These are phyloP conservation scores for Trichoderma arundinaceum DNA, from an alignment of 2,329 filamentous ascomycete species.

Conservation along the genomic window DNA sequence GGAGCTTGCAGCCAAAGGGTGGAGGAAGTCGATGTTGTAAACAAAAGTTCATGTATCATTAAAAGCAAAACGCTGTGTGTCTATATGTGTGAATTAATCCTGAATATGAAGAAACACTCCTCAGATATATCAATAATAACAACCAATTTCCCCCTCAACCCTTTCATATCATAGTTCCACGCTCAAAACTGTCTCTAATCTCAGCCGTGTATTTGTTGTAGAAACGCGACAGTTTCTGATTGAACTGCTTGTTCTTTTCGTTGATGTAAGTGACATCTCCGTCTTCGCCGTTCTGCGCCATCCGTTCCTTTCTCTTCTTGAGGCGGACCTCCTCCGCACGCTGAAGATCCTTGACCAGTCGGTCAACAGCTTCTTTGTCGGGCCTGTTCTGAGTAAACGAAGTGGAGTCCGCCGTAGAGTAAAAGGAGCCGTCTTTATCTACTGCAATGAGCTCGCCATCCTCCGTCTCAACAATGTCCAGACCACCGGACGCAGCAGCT, in stretches of 20 bases:
- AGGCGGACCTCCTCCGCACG: slow-evolving; percentile 86
- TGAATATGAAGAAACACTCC: background rate
- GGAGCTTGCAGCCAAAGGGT: slow-evolving; percentile 76
- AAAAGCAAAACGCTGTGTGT: slow-evolving; percentile 1
- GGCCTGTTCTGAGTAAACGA: slow-evolving; percentile 85
- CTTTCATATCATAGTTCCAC: slow-evolving; percentile 85
- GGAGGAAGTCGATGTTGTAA: slow-evolving; percentile 89
- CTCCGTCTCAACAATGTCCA: slow-evolving; percentile 95
- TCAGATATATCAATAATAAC: slow-evolving; percentile 2
- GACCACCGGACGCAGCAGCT: slow-evolving; percentile 80
- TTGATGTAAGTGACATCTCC: slow-evolving; percentile 98
- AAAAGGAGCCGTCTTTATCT: slow-evolving; percentile 88
- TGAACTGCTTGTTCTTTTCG: slow-evolving; percentile 99
- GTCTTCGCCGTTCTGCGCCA: slow-evolving; percentile 79
- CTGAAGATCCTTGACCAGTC: slow-evolving; percentile 81
- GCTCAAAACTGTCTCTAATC: slow-evolving; percentile 96
- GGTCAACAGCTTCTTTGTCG: slow-evolving; percentile 83
- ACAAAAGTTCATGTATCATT: slow-evolving; percentile 36
- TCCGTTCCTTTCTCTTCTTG: slow-evolving; percentile 83
- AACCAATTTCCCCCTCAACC: background rate
- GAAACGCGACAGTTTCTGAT: slow-evolving; percentile 93
- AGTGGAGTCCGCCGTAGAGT: slow-evolving; percentile 83
- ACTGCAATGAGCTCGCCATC: slow-evolving; percentile 93
- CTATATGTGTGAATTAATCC: slow-evolving; percentile 37
- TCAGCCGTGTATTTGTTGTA: slow-evolving; percentile 99